Evolutionary conservation across 2,329 filamentous ascomycete species (phyloP), one percentile per base, ranked within the genome.

Genomic region (Lasiodiplodia citricola): DNA sequence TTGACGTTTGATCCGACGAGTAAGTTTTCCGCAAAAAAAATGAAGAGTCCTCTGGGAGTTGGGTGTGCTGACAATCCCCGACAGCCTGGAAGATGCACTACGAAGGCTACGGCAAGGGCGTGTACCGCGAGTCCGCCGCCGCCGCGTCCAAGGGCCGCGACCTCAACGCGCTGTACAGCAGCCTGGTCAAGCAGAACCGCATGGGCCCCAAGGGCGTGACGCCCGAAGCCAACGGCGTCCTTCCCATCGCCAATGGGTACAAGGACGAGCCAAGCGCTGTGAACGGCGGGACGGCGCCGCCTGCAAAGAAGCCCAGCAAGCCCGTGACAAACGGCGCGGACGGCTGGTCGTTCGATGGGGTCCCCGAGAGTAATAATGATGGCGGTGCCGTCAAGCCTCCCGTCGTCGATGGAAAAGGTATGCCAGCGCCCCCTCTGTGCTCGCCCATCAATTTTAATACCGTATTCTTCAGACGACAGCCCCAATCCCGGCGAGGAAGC

Each of bases 1-100:
- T 78, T 85, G 18, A 76, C 76, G 38, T 80, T 80, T 16, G 82
- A 85, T 70, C 79, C 82, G 2, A 83, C 79, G 70, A 84, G 83
- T 85, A 80, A 80, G 75, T 74, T 1, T 44, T 38, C n/a, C 25
- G 25, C 25, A 25, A 25, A 25, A 25, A 25, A 25, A 25, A 25
- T 3, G 25, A 25, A 25, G 25, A 25, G 25, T 25, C 25, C 2
- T 25, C 25, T 25, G 25, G 25, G 28, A 6, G 5, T 5, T 28
- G 28, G 28, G 28, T 28, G 28, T 28, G 28, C 28, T 28, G 25
- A 28, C 25, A 28, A 28, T n/a, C n/a, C n/a, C n/a, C n/a, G n/a
- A 23, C 55, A 69, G 68, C 68, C 7, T 69, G 68, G 68, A 69
- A 69, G 54, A 16, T 69, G 4, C 68, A 67, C 60, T 63, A 25